Base-by-base conservation (phyloP, 169 alveolate species). In the Theileria sp. region DNA sequence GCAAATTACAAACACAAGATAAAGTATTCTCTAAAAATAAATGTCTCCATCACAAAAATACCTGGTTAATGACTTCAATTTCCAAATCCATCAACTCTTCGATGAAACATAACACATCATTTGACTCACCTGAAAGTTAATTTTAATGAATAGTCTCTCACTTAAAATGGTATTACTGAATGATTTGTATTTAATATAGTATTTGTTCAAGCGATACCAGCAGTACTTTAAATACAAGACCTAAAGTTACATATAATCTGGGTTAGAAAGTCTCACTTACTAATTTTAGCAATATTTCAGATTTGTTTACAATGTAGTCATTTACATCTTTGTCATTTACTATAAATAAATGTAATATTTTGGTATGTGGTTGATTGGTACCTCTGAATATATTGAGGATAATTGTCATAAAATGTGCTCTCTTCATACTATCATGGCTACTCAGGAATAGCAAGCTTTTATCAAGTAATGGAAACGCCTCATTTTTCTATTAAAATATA, bases 391-490 rank as follows among this genome's bases (percentile, higher is more conserved):
- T 85, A 72, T 79, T 85, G 28, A 85, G 68, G 10, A 54, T 75
- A 51, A 77, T 78, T 54, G 77, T 85, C 87, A 77, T 85, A 8
- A 54, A 87, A 51, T 85, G 91, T 19, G 91, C 79, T 26, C 91
- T 9, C 65, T 78, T 79, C 87, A 85, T 85, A 54, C 87, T 74
- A 79, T 85, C 91, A 49, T 80, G 69, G 65, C 80, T 64, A 19
- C 69, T 65, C 21, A 85, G 79, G 62, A 85, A 72, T 80, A 69
- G 73, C 30, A 69, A 54, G 5, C 87, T 62, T 51, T 79, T 75
- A 21, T 77, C 87, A 49, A 85, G 64, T n/a, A 85, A 67, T 21
- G 91, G 91, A 51, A 85, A 85, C 28, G 71, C 28, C 1, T 51
- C 79, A 58, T 78, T 79, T 10, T 79, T 79, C 89, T 83, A 66